Base-by-base conservation (phyloP, 768 basidiomycete genomes). In the Lentinula raphanica region DNA sequence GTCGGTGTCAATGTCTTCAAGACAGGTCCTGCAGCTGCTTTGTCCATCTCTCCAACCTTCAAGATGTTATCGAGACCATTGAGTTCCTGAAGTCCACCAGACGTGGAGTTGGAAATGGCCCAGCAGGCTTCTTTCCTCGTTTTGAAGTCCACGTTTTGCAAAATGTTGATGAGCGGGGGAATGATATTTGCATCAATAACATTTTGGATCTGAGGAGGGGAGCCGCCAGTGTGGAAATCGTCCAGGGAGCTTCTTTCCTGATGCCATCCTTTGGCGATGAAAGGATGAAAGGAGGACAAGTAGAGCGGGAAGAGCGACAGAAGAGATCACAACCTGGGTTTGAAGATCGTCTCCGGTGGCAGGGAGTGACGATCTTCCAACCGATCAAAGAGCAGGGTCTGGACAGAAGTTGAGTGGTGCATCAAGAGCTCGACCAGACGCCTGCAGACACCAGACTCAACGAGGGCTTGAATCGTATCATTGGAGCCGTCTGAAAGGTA, bases 211-310 rank as follows among this genome's bases (percentile, higher is more conserved):
- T 99, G 97, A 65, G 88, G 88, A 23, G 97, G 93, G 46, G 90
- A 93, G 48, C 97, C 97, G 36, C 97, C 97, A 49, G 97, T 99
- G 70, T 99, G 49, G 94, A 97, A 68, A 99, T 98, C 17, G 97
- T 99, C 97, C 97, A 99, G 76, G 97, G 98, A 23, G 97, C 96
- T 73, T 99, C 96, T 79, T 99, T 99, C 67, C 96, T 84, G 67
- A 99, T 99, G 49, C 95, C 97, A 63, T 99, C 97, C 77, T 99
- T 99, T 27, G 95, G 92, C 25, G n/a, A n/a, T n/a, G n/a, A n/a
- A n/a, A n/a, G n/a, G 95, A 98, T 2, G 92, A 94, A 54, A 99
- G 80, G 21, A 99, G 80, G 23, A 92, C 87, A 42, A 99, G 85
- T 49, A 99, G 85, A 5, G 97, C 97, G 3, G 94, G 90, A 25